Base-by-base conservation (phyloP, 73 alveolate species). In the Paramecium octaurelia region DNA sequence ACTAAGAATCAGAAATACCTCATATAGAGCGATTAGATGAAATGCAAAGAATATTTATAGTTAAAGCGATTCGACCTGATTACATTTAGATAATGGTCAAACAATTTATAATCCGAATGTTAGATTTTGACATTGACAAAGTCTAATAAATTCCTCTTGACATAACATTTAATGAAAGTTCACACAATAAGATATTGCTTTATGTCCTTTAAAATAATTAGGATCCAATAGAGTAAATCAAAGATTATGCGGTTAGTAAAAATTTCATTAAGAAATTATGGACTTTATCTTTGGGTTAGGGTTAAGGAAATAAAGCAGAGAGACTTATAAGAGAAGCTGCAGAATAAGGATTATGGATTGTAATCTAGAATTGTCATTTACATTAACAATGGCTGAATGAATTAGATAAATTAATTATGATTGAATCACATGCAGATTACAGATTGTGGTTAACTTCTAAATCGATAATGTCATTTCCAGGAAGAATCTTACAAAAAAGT, bases 341-440 rank as follows among this genome's bases (percentile, higher is more conserved):
- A 18, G 84, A 87, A 60, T 27, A 77, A 23, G 99, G 98, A 31
- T 99, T 97, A 27, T 99, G 99, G 99, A 99, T 97, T 18, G 96
- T 99, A 24, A 96, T 99, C 21, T 97, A 98, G 93, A 99, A 99
- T 88, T 98, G 99, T 93, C 99, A 99, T 93, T 92, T 99, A 92
- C 99, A 99, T 2, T 94, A 96, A 73, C 95, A 99, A 73, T 99
- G 99, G 99, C 97, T 99, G 99, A 97, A 99, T 42, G 95, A 97
- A 64, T 98, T 98, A 34, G 99, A 99, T 94, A 97, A 96, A 64
- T 20, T 75, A 34, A 38, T 42, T 34, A 29, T 38, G 88, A 75
- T 75, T 75, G 88, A 75, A 34, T 35, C 88, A 11, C 93, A 87
- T 31, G 7, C 9, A 18, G 88, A 87, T 87, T 87, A 58, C 58